A percentile compares a stretch with the other conserved stretches of the same genome.
Conservation (phyloP, 1,284 basidiomycete species). For the Boletus mariae region DNA sequence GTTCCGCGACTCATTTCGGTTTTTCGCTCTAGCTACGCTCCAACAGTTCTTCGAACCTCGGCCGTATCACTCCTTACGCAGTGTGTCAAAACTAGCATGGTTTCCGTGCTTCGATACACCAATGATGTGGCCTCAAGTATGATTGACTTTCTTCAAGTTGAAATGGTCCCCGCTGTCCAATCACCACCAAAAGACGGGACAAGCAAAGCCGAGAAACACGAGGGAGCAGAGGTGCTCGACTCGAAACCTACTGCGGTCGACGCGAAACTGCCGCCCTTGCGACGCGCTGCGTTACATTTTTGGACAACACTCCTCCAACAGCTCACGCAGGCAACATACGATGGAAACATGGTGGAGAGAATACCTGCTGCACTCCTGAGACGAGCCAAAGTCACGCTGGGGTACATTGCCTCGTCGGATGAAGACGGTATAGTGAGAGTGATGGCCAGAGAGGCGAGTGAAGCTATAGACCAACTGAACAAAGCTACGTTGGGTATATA, state of each 20-base stretch:
- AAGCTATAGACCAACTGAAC: slow-evolving; percentile 52
- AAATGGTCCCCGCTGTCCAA: slow-evolving; percentile 44
- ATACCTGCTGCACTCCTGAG: slow-evolving; percentile 41
- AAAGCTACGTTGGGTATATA: slow-evolving; percentile 47
- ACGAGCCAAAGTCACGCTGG: slow-evolving; percentile 60
- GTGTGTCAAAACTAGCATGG: slow-evolving; percentile 60
- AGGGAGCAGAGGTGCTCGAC: slow-evolving; percentile 22
- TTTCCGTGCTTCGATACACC: slow-evolving; percentile 63
- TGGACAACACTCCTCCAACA: slow-evolving; percentile 62
- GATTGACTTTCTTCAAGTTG: slow-evolving; percentile 78
- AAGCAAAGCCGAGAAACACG: slow-evolving; percentile 14
- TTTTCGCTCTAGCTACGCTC: slow-evolving; percentile 55
- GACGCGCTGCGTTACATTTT: slow-evolving; percentile 81
- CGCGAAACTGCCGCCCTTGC: slow-evolving; percentile 72
- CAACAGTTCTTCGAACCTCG: slow-evolving; percentile 76
- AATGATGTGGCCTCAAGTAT: slow-evolving; percentile 62
- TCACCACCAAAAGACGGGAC: slow-evolving; percentile 9
- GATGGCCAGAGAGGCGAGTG: slow-evolving; percentile 75
- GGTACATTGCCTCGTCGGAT: slow-evolving; percentile 72
- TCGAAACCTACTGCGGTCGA: slow-evolving; percentile 55
- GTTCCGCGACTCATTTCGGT: slow-evolving; percentile 66
- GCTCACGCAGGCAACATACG: slow-evolving; percentile 47
- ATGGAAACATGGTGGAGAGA: slow-evolving; percentile 25
- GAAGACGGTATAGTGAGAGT: slow-evolving; percentile 68
- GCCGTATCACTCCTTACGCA: slow-evolving; percentile 79